Conservation (phyloP, 768 basidiomycete genomes). For the Brasilioporus rufonigricans region DNA sequence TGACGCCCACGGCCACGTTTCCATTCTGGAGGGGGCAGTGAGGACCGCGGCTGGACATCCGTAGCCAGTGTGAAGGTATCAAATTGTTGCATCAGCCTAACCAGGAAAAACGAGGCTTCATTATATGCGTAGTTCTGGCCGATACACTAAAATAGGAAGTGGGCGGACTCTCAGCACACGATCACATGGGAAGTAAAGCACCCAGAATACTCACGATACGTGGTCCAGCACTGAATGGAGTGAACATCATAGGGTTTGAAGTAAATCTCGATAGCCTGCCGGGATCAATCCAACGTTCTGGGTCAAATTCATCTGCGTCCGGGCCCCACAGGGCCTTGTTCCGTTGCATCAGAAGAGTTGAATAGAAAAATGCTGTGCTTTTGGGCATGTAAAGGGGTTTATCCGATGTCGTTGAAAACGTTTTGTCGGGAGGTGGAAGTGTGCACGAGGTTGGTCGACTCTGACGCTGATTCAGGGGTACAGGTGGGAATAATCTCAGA, state of each 20-base stretch:
- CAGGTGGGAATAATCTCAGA: conserved; percentile 74
- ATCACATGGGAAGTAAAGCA: background rate
- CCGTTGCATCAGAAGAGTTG: conserved; percentile 64
- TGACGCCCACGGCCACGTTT: conserved; percentile 42
- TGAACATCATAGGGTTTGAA: conserved; percentile 65
- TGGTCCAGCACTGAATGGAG: conserved; percentile 74
- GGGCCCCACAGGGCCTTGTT: conserved; percentile 68
- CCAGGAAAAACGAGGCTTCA: conserved; percentile 71
- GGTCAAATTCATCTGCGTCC: conserved; percentile 76
- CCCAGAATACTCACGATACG: conserved; percentile 39
- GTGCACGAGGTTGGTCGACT: conserved; percentile 46
- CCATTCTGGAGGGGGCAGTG: conserved; percentile 64
- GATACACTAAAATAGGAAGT: conserved; percentile 48
- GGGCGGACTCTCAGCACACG: conserved; percentile 14
- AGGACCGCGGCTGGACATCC: conserved; percentile 60
- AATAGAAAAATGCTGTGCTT: conserved; percentile 54
- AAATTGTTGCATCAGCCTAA: conserved; percentile 63
- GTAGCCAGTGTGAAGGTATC: conserved; percentile 56
- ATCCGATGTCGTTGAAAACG: conserved; percentile 37
- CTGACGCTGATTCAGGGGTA: conserved; percentile 70
- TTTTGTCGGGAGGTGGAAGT: conserved; percentile 50
- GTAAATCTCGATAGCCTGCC: conserved; percentile 48
- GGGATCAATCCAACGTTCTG: conserved; percentile 73
- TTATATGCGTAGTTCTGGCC: conserved; percentile 77
- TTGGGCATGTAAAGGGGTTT: conserved; percentile 59